Conservation (phyloP, 169 alveolate species). For the Eimeria falciformis region DNA sequence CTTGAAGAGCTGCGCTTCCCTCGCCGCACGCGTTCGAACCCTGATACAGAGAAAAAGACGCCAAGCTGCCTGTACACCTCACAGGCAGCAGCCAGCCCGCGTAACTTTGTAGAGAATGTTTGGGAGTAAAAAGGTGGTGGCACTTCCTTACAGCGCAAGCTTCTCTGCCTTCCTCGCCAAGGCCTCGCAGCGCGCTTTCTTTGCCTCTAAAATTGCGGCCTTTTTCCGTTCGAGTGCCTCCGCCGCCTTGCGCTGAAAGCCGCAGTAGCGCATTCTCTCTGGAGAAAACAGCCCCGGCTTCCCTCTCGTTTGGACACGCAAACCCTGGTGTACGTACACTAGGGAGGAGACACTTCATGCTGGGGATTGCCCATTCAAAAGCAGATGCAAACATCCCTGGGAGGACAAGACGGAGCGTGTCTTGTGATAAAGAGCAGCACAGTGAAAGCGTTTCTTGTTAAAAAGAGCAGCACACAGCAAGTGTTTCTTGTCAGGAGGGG, state of each 20-base stretch:
- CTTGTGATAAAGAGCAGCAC: no score
- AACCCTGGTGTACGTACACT: no score
- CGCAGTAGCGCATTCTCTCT: neutral
- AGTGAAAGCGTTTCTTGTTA: no score
- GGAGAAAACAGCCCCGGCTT: no score
- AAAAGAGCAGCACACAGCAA: no score
- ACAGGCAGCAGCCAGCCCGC: neutral
- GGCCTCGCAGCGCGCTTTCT: neutral
- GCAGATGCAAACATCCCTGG: no score
- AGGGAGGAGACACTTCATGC: no score
- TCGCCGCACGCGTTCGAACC: neutral
- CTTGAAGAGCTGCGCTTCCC: neutral
- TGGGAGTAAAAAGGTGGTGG: neutral
- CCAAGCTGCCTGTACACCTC: neutral
- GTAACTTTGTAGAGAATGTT: neutral
- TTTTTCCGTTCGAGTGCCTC: neutral
- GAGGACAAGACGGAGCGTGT: no score
- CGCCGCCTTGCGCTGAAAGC: conserved; percentile 5
- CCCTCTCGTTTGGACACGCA: no score
- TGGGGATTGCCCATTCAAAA: no score
- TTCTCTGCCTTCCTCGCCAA: neutral
- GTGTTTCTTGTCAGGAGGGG: no score
- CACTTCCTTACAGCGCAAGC: neutral
- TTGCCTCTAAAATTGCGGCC: neutral
- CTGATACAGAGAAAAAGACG: neutral